These are phyloP conservation scores for Botrytis hyacinthi DNA, from an alignment of 2,329 filamentous ascomycete genomes.

Conservation along the genomic window DNA sequence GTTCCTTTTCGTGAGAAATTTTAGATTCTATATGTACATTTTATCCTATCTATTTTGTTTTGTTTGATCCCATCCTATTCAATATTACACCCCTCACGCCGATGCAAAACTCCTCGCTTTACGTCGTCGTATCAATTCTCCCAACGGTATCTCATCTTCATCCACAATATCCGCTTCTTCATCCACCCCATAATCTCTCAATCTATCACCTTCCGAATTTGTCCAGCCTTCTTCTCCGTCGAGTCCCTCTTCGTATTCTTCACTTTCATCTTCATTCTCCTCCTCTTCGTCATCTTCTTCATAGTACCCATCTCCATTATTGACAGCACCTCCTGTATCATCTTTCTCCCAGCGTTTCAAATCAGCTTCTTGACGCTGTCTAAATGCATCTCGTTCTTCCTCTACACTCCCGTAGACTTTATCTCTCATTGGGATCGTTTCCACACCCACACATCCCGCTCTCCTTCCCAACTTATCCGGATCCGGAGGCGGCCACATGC, in stretches of 20 bases:
- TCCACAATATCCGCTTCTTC: constrained; percentile 63
- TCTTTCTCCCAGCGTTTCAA: constrained; percentile 40
- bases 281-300: constrained; percentile 29
- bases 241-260: constrained; percentile 36
- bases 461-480: constrained; percentile 53
- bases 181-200: constrained; percentile 78
- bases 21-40: neutral
- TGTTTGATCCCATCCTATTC: neutral
- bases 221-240: constrained; percentile 63
- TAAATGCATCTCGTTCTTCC: constrained; percentile 48
- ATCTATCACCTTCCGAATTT: constrained; percentile 70
- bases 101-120: constrained; percentile 35
- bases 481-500: constrained; percentile 62
- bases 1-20: neutral
- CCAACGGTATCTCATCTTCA: constrained; percentile 66
- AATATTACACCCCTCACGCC: neutral
- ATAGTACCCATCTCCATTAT: constrained; percentile 23
- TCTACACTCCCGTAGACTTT: constrained; percentile 36
- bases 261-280: constrained; percentile 31
- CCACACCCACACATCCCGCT: constrained; percentile 1
- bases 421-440: constrained; percentile 16
- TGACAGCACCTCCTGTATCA: neutral
- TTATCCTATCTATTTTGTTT: neutral
- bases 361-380: constrained; percentile 50
- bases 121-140: constrained; percentile 61